phyloP scores from a whole-genome alignment of 345 rosid genomes.

The Syzygium grande region DNA sequence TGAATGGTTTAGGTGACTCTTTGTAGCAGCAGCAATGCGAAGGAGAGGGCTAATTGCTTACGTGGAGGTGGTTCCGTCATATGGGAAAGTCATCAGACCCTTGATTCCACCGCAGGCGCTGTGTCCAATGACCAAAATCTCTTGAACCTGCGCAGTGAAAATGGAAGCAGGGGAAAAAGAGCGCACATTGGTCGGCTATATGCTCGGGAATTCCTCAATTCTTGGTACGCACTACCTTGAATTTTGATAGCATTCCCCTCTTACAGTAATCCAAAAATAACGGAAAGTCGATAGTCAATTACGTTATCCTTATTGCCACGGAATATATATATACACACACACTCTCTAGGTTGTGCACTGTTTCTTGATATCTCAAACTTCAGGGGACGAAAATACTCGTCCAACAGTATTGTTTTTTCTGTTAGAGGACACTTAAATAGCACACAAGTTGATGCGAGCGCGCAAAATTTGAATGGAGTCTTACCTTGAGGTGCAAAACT shows the following conservation, averaged over 20 bases:
- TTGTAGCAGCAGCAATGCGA: not conserved
- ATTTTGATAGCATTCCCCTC: not conserved
- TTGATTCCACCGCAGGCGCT: conserved; percentile 95
- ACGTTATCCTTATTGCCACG: not conserved
- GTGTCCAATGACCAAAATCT: conserved; percentile 90
- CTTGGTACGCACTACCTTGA: not conserved
- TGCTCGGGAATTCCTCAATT: not conserved
- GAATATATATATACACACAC: not conserved
- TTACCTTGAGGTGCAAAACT: conserved; percentile 89
- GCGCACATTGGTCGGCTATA: not conserved
- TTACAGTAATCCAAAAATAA: not conserved
- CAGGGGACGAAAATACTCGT: not conserved
- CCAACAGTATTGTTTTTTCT: not conserved
- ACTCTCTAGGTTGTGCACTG: not conserved
- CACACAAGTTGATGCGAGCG: not conserved
- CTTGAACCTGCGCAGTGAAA: conserved; percentile 40
- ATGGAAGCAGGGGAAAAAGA: not conserved
- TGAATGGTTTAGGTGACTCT: not conserved
- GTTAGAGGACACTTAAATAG: not conserved
- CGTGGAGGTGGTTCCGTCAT: conserved; percentile 70
- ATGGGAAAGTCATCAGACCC: conserved; percentile 85
- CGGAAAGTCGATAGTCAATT: not conserved
- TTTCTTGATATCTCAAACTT: not conserved
- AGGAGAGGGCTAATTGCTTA: conserved; percentile 7
- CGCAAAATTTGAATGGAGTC: not conserved